Evolutionary conservation across 129 eudicot genomes (phyloP).

Genomic region (Oenanthe sinensis): DNA sequence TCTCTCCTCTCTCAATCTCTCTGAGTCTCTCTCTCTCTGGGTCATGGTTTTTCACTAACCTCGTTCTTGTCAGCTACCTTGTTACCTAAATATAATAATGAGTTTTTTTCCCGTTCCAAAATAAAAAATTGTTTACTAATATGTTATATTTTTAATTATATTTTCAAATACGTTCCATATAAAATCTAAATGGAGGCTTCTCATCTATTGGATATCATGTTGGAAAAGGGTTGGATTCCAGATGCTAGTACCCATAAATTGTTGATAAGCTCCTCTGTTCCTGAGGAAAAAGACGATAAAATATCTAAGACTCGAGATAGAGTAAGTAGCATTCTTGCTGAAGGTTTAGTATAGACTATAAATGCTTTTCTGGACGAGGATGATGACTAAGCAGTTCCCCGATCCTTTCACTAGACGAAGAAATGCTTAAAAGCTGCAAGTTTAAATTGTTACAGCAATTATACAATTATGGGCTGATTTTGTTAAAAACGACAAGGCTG

Average conservation of each 20-base stretch:
- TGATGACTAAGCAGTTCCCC: background rate
- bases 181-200: too few relatives aligned
- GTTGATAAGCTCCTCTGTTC: conserved; percentile 33
- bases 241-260: conserved; percentile 52
- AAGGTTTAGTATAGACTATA: conserved; percentile 40
- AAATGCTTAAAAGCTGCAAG: background rate
- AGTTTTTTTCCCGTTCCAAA: too few relatives aligned
- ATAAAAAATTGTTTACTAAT: too few relatives aligned
- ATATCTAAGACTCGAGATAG: conserved; percentile 26
- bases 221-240: conserved; percentile 83
- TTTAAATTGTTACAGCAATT: background rate
- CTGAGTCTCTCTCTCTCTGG: too few relatives aligned
- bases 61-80: too few relatives aligned
- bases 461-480: background rate
- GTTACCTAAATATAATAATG: too few relatives aligned
- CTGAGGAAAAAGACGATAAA: background rate
- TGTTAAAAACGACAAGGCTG: background rate
- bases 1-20: too few relatives aligned
- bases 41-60: too few relatives aligned
- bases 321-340: conserved; percentile 57
- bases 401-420: background rate
- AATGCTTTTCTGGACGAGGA: background rate
- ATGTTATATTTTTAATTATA: too few relatives aligned
- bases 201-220: conserved; percentile 52
- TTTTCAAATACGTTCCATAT: too few relatives aligned